Evolutionary conservation across 2,329 filamentous ascomycete genomes (phyloP).

Genomic region (Fusarium miscanthi): DNA sequence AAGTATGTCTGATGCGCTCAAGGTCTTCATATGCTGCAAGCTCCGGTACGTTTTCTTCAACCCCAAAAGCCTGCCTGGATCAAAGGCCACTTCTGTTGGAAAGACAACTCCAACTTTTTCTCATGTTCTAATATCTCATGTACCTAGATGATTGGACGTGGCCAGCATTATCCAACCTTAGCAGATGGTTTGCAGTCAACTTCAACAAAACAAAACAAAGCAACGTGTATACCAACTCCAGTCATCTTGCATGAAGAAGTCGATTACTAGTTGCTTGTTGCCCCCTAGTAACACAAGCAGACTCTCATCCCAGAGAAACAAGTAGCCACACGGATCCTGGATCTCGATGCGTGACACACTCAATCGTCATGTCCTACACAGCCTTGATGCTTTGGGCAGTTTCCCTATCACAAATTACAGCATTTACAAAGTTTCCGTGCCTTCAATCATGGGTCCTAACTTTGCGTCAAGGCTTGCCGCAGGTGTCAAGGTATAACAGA

Average conservation of each 20-base stretch:
- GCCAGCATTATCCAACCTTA: not conserved
- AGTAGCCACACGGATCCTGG: not conserved
- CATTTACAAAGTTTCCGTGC: no score
- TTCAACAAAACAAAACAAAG: not conserved
- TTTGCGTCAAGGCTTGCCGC: not conserved
- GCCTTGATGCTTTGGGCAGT: not conserved
- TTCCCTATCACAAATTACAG: no score
- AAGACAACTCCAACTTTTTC: no score
- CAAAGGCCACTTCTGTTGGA: not conserved
- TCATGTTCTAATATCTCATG: not conserved
- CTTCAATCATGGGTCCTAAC: not conserved
- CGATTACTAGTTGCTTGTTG: not conserved
- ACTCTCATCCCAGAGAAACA: not conserved
- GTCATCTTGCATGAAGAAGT: not conserved
- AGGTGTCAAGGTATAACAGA: not conserved
- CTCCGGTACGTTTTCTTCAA: not conserved
- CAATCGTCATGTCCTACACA: no score
- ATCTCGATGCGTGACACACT: not conserved
- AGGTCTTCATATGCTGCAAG: not conserved
- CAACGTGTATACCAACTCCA: no score
- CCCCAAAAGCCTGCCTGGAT: accelerated
- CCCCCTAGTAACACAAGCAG: not conserved
- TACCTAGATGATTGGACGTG: not conserved
- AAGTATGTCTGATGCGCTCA: not conserved
- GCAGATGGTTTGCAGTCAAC: no score